phyloP scores from a whole-genome alignment of 495 filamentous ascomycete genomes.

The Cercophora samala region DNA sequence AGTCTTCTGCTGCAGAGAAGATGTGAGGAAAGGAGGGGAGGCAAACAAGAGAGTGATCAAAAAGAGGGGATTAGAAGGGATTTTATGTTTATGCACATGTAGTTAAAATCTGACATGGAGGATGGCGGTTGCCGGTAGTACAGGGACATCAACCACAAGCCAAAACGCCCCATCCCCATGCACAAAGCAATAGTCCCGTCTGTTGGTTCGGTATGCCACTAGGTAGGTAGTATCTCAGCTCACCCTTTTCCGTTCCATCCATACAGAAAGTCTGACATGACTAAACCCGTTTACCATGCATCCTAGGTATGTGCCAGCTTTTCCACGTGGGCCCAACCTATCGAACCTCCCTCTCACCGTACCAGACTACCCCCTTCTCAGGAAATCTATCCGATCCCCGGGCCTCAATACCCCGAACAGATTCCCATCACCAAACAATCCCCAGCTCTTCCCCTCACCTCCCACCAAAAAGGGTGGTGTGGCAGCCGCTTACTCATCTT shows the following conservation, averaged over 20 bases:
- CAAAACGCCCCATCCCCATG: not conserved
- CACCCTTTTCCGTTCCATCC: not conserved
- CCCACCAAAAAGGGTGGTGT: not conserved
- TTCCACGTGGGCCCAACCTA: not conserved
- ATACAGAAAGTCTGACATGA: not conserved
- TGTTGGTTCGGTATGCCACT: not conserved
- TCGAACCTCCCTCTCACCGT: not conserved
- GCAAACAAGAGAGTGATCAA: not conserved
- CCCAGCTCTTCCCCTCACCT: not conserved
- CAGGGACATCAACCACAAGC: not conserved
- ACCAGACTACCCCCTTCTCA: not conserved
- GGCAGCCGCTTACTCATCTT: not conserved
- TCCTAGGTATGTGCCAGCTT: too few species aligned
- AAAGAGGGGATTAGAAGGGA: not conserved
- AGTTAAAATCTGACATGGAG: not conserved
- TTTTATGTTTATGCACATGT: not conserved
- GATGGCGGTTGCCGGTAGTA: not conserved
- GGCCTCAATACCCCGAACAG: not conserved
- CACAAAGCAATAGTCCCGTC: not conserved
- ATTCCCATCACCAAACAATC: not conserved
- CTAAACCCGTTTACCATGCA: not conserved
- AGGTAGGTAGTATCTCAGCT: not conserved
- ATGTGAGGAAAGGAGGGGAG: not conserved
- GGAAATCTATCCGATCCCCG: not conserved
- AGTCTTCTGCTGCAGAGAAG: not conserved